These are phyloP conservation scores for Leishmania martiniquensis DNA, from an alignment of 208 protist species.

Conservation along the genomic window DNA sequence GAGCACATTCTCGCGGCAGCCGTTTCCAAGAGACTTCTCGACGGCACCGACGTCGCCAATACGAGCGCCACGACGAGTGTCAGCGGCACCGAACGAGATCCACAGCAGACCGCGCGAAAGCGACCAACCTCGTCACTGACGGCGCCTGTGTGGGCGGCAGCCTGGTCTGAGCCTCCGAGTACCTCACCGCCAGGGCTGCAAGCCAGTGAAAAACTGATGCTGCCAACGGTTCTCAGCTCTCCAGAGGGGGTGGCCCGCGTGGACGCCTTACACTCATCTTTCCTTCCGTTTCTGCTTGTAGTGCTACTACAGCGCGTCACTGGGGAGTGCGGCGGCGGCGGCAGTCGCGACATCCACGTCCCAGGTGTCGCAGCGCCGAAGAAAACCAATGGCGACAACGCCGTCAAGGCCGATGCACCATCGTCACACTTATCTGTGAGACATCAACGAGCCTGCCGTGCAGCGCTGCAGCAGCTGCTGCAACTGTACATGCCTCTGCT, in stretches of 20 bases:
- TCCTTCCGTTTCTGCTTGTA: constrained; percentile 20
- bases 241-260: constrained; percentile 17
- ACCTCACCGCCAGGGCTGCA: not conserved
- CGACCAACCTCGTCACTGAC: not conserved
- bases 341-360: not conserved
- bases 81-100: no score
- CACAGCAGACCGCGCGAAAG: not conserved
- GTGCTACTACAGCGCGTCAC: constrained; percentile 13
- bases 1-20: not conserved
- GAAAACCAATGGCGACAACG: not conserved
- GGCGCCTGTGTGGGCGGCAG: constrained; percentile 11
- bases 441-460: not conserved
- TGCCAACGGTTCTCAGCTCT: constrained; percentile 16
- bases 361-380: not conserved
- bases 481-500: constrained; percentile 12
- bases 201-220: not conserved
- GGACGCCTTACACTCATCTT: constrained; percentile 14
- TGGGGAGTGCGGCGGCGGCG: not conserved
- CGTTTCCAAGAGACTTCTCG: not conserved
- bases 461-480: constrained; percentile 14
- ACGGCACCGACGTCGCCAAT: not conserved
- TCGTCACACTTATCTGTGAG: not conserved
- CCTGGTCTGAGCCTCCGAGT: not conserved
- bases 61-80: not conserved
- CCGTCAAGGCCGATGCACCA: not conserved